These are phyloP conservation scores for Fusarium dlaminii DNA, from an alignment of 2,329 filamentous ascomycete genomes.

Conservation along the genomic window DNA sequence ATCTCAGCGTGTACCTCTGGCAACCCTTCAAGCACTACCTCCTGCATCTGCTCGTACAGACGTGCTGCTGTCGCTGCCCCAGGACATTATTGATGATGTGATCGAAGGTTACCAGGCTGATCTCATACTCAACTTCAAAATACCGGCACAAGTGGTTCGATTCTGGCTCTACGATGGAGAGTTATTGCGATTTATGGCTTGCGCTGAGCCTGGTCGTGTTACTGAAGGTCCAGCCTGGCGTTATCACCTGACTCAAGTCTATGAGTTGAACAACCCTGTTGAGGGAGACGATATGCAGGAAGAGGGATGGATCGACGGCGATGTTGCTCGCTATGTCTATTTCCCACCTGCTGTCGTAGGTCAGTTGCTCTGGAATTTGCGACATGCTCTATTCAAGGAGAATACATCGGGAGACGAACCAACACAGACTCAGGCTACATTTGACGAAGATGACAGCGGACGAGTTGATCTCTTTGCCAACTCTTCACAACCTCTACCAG, in stretches of 20 bases:
- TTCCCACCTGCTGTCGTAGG: conserved; percentile 67
- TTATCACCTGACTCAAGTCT: conserved; percentile 57
- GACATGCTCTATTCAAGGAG: conserved; percentile 57
- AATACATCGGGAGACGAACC: conserved; percentile 36
- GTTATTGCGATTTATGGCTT: conserved; percentile 68
- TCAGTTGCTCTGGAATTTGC: conserved; percentile 66
- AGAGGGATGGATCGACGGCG: conserved; percentile 62
- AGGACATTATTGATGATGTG: conserved; percentile 59
- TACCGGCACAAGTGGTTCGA: conserved; percentile 64
- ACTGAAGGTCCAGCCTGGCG: conserved; percentile 36
- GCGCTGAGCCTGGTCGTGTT: conserved; percentile 56
- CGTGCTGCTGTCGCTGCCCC: conserved; percentile 61
- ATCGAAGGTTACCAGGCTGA: conserved; percentile 61
- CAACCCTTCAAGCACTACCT: conserved; percentile 58
- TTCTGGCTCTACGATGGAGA: conserved; percentile 69
- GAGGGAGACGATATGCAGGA: conserved; percentile 60
- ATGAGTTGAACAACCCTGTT: conserved; percentile 69
- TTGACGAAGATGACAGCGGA: conserved; percentile 22
- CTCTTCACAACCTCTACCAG: conserved; percentile 26
- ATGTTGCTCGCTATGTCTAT: conserved; percentile 62
- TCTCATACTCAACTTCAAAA: conserved; percentile 64
- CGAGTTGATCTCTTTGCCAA: conserved; percentile 34
- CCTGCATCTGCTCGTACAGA: conserved; percentile 62
- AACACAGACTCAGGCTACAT: conserved; percentile 9
- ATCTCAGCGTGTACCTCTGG: conserved; percentile 61